Percentiles rank a stretch among this genome's conserved stretches.
Evolutionary conservation across 169 alveolate species (phyloP).

Genomic region (Amoebophrya sp.): DNA sequence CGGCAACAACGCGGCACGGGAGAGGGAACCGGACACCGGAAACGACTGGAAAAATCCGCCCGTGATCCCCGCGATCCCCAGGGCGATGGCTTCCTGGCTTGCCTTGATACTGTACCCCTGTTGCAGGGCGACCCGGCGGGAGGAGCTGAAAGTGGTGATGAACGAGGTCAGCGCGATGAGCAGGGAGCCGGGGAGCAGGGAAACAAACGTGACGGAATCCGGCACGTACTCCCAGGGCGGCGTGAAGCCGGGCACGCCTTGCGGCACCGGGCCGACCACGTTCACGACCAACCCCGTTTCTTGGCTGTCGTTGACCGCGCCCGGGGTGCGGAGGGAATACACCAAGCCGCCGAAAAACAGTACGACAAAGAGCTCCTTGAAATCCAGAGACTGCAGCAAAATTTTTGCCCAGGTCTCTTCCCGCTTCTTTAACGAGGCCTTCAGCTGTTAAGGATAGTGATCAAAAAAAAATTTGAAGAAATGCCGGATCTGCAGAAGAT

Average conservation of each 20-base stretch:
- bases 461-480: too few relatives aligned
- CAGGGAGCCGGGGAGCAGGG: neutral
- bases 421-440: neutral
- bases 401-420: neutral
- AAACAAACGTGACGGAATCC: neutral
- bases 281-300: neutral
- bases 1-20: neutral
- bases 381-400: neutral
- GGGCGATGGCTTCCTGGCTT: neutral
- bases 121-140: neutral
- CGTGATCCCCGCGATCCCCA: neutral
- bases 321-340: neutral
- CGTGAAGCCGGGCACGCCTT: neutral
- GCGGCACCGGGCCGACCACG: slow-evolving; percentile 15
- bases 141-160: neutral
- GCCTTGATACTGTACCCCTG: slow-evolving; percentile 5
- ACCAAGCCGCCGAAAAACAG: neutral
- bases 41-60: neutral
- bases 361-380: neutral
- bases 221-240: slow-evolving; percentile 1
- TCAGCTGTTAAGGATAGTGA: neutral
- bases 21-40: neutral
- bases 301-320: neutral
- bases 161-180: neutral
- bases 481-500: too few relatives aligned